Base-by-base conservation (phyloP, 108 stramenopile species). In the Cyclotella choctawhatcheeana region DNA sequence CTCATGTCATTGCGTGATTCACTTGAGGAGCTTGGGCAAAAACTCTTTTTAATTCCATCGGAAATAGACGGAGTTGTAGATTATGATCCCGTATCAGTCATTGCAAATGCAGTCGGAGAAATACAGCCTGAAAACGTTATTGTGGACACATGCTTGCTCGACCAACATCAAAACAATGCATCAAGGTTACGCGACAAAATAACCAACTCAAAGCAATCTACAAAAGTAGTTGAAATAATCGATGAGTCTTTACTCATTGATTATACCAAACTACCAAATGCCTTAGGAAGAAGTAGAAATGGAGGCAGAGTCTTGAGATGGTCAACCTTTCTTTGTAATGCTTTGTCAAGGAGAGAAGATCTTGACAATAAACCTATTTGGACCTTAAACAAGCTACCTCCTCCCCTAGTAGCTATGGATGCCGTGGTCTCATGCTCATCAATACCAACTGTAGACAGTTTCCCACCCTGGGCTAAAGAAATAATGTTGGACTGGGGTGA, bases 241-340 rank as follows among this genome's bases (percentile, higher is more conserved):
- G 60, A 73, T 52, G 71, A 63, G 13, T 60, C 51, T 20, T 21
- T 58, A 10, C 43, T 73, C 22, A 33, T 73, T 20, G 20, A 48
- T 10, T 63, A 63, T 63, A 40, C 52, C 0, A 30, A 73, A 20
- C 25, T 64, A 14, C 44, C 35, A 26, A 73, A 73, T 25, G 62
- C 51, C 27, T 30, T 73, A 1, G 71, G 71, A 8, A 33, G 71
- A 14, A 61, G 58, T 44, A 29, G 71, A 44, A 22, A 73, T 20
- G 61, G 71, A 12, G 71, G 71, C 16, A 37, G 71, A 13, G 7
- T 31, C n/a, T 40, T 73, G 34, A 32, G 71, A 22, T 73, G 71
- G 71, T 64, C 71, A 44, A 73, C 71, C 17, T 73, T 73, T 40
- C 44, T 73, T 14, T 44, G 51, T 25, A 73, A 73, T 55, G 50